Percentiles rank a stretch among this genome's conserved stretches.
These are phyloP conservation scores for Carallia brachiata DNA, from an alignment of 345 rosid genomes.

Conservation along the genomic window DNA sequence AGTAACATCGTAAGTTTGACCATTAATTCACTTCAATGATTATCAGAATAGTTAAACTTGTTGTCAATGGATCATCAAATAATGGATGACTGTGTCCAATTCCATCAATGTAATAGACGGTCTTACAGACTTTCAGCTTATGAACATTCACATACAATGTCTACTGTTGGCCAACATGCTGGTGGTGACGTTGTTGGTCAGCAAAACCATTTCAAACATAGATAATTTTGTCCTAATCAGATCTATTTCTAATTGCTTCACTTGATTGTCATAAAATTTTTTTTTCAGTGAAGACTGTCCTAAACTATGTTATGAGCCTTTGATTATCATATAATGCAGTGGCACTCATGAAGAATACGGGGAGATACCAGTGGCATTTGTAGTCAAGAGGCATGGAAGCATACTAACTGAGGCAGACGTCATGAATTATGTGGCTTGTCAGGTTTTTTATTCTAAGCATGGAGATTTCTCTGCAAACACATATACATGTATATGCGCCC, in stretches of 20 bases:
- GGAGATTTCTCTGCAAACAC: too few relatives aligned
- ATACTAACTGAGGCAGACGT: conserved; percentile 45
- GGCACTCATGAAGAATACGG: conserved; percentile 50
- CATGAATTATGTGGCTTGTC: conserved; percentile 51
- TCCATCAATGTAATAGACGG: not conserved
- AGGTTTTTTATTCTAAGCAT: conserved; percentile 33
- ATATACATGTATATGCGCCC: not conserved
- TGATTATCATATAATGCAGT: conserved; percentile 25
- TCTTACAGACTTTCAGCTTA: not conserved
- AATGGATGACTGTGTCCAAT: not conserved
- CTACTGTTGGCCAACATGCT: not conserved
- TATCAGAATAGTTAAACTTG: not conserved
- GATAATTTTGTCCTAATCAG: not conserved
- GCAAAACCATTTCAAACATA: not conserved
- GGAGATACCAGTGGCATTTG: conserved; percentile 86
- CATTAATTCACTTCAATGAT: not conserved
- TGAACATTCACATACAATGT: not conserved
- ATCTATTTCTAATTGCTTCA: not conserved
- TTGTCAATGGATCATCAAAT: not conserved
- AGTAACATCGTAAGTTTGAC: conserved; percentile 55
- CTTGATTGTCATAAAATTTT: not conserved
- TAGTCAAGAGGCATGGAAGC: conserved; percentile 55
- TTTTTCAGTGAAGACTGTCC: not conserved
- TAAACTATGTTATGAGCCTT: not conserved
- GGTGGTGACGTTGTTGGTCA: not conserved